These are phyloP conservation scores for Salix exigua DNA, from an alignment of 345 rosid genomes.

Conservation along the genomic window DNA sequence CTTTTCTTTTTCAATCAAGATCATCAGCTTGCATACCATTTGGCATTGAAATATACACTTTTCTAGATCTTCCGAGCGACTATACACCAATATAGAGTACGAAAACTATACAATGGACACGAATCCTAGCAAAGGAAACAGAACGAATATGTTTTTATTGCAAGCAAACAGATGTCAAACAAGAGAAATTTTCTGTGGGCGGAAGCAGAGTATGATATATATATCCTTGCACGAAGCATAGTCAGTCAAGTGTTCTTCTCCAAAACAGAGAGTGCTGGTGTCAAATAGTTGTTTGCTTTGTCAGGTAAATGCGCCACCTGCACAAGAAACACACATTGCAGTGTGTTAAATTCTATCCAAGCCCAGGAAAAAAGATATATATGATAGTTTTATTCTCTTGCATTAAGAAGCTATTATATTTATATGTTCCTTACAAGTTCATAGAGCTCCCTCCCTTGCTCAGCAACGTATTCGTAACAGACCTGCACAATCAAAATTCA, in stretches of 20 bases:
- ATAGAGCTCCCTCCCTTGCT: slow-evolving; percentile 83
- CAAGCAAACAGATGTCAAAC: background rate
- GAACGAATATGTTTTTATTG: no score
- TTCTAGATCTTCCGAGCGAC: background rate
- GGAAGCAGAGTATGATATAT: no score
- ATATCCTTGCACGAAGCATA: background rate
- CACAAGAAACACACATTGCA: background rate
- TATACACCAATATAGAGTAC: slow-evolving; percentile 13
- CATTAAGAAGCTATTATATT: no score
- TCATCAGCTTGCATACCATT: background rate
- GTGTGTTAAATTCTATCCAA: no score
- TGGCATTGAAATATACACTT: slow-evolving; percentile 5
- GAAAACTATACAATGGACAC: background rate
- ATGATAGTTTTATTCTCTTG: no score
- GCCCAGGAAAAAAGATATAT: background rate
- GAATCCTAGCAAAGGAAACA: no score
- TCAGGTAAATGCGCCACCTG: slow-evolving; percentile 97
- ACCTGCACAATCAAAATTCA: slow-evolving; percentile 43
- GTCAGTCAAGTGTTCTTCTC: slow-evolving; percentile 76
- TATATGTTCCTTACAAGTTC: slow-evolving; percentile 61
- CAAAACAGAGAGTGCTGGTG: slow-evolving; percentile 81
- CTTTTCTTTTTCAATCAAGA: background rate
- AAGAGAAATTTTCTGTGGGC: background rate
- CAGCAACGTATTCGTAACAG: slow-evolving; percentile 84
- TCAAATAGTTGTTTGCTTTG: slow-evolving; percentile 94